Evolutionary conservation across 2,329 filamentous ascomycete species (phyloP).

Genomic region (Pseudofabraea citricarpa): DNA sequence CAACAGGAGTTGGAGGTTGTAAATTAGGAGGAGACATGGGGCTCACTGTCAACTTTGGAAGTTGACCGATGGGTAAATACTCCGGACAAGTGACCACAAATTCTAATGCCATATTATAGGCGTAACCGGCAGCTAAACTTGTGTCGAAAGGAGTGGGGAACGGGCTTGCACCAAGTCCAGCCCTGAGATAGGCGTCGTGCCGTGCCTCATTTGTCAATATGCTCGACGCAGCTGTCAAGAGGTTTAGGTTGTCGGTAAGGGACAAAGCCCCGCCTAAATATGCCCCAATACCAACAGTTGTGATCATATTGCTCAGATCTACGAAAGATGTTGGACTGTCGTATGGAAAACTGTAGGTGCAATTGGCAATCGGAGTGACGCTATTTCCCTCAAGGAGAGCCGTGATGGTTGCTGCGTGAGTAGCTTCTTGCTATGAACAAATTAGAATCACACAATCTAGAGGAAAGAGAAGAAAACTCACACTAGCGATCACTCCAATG

Average conservation of each 20-base stretch:
- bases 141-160: conserved; percentile 27
- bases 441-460: conserved; percentile 6
- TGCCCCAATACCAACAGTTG: conserved; percentile 23
- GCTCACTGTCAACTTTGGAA: conserved; percentile 9
- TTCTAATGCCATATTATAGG: conserved; percentile 25
- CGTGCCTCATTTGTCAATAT: conserved; percentile 26
- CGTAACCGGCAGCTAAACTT: conserved; percentile 21
- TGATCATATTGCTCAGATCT: conserved; percentile 27
- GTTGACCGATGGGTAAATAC: conserved; percentile 8
- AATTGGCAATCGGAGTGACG: not conserved
- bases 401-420: not conserved
- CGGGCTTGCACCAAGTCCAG: conserved; percentile 21
- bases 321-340: conserved; percentile 22
- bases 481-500: conserved; percentile 20
- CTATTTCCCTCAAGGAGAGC: not conserved
- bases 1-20: conserved; percentile 13
- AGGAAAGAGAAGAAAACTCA: not conserved
- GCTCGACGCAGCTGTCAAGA: conserved; percentile 19
- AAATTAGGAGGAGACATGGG: conserved; percentile 12
- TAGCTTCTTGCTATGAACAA: not conserved
- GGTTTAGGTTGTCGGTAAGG: conserved; percentile 18
- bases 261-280: conserved; percentile 20
- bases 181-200: conserved; percentile 25
- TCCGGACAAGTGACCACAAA: conserved; percentile 24
- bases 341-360: conserved; percentile 7